A percentile compares a stretch with the other conserved stretches of the same genome.
Conservation (phyloP, 306 rosid genomes). For the Cajanus cajan region DNA sequence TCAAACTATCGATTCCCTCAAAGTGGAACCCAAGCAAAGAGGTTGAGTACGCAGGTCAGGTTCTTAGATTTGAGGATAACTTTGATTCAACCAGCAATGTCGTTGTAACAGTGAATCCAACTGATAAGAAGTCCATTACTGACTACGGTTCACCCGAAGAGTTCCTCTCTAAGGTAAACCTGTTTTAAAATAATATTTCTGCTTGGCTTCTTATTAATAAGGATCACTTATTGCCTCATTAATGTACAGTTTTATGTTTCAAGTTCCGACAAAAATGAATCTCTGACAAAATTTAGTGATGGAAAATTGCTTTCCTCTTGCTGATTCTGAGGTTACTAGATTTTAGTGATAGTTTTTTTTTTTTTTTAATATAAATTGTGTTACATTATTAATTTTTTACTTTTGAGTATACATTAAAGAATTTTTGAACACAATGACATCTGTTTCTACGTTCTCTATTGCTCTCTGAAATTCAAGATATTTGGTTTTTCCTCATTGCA, state of each 20-base stretch:
- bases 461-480: constrained; percentile 22
- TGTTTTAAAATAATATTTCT: not conserved
- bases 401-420: not conserved
- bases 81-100: constrained; percentile 67
- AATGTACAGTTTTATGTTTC: not conserved
- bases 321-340: not conserved
- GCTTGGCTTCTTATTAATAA: not conserved
- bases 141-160: constrained; percentile 85
- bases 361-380: not conserved
- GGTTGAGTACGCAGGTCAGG: constrained; percentile 76
- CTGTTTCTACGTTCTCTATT: not conserved
- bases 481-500: constrained; percentile 35
- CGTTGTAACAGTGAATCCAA: constrained; percentile 64
- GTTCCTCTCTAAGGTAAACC: constrained; percentile 65
- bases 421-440: not conserved
- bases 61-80: constrained; percentile 92
- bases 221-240: not conserved
- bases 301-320: not conserved
- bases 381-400: not conserved
- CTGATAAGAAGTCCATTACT: constrained; percentile 79
- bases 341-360: not conserved
- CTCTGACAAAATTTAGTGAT: not conserved
- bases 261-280: not conserved
- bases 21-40: constrained; percentile 99
- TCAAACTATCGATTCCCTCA: constrained; percentile 76